Evolutionary conservation across 2,329 filamentous ascomycete genomes (phyloP), one percentile per base, ranked within the genome.

Genomic region (Aspergillus thermomutatus): DNA sequence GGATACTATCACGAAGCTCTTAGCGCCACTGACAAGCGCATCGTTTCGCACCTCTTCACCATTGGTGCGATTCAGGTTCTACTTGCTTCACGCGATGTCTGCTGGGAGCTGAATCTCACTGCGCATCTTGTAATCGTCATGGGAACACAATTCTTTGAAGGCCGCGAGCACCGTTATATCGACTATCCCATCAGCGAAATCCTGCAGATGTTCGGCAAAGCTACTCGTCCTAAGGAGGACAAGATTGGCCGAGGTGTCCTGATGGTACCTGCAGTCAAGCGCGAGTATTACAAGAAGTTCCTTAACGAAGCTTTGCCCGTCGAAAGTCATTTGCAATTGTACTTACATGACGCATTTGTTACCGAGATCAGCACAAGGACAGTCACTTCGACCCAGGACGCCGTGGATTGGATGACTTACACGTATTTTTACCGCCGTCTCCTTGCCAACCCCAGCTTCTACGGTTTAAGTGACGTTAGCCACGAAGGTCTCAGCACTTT

Each of bases 271-370:
- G 87, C 90, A 19, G 91, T 95, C 49, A 97, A 96, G 82, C 87
- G 94, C 40, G 92, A 97, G 61, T 99, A 96, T 76, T 99, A 97
- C 83, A 95, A 94, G 78, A 99, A 99, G 77, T 99, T 99, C 80
- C 78, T 99, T 63, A 93, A 94, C 66, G 95, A 99, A 74, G 94
- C 94, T 21, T 80, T 99, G 45, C 94, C 94, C 0, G 91, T 99
- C 25, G 94, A 99, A 77, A 96, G 91, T 62, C 92, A 96, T 72
- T 82, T 99, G 31, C 90, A 96, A 70, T 87, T 90, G 55, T 96
- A 92, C 74, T 82, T 99, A 34, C 91, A 96, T 66, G 95, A 99
- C 76, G 92, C 92, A 0, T 97, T 99, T 66, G 93, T 99, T 47
- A 92, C 93, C 0, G 94, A 99, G 75, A 92, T 97, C 68, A 97